These are phyloP conservation scores for Clausena lansium DNA, from an alignment of 345 rosid genomes.

Conservation along the genomic window DNA sequence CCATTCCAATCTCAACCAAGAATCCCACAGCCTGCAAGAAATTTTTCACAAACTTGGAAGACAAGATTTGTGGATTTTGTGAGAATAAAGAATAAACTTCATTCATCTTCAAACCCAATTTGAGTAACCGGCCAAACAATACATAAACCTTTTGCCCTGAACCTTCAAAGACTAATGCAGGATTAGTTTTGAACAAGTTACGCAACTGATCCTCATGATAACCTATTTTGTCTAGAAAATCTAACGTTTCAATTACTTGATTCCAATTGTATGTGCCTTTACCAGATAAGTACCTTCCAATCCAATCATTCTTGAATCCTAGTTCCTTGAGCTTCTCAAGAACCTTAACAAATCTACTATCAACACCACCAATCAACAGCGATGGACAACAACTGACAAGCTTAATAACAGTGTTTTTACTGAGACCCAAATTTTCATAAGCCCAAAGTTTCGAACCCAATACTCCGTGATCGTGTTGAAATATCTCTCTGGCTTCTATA, in stretches of 20 bases:
- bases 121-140: slow-evolving; percentile 58
- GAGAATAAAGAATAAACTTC: slow-evolving; percentile 46
- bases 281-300: slow-evolving; percentile 42
- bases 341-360: slow-evolving; percentile 46
- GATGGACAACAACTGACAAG: slow-evolving; percentile 55
- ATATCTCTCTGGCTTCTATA: slow-evolving; percentile 60
- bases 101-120: slow-evolving; percentile 52
- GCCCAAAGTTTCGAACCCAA: slow-evolving; percentile 46
- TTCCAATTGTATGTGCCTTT: slow-evolving; percentile 52
- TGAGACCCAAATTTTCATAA: slow-evolving; percentile 62
- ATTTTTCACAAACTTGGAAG: slow-evolving; percentile 43
- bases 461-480: slow-evolving; percentile 40
- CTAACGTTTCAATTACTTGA: slow-evolving; percentile 50
- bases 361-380: slow-evolving; percentile 49
- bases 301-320: slow-evolving; percentile 52
- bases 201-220: slow-evolving; percentile 49
- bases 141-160: slow-evolving; percentile 61
- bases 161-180: slow-evolving; percentile 55
- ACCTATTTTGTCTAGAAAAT: slow-evolving; percentile 63
- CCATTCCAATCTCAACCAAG: slow-evolving; percentile 57
- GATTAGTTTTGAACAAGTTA: slow-evolving; percentile 45
- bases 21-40: slow-evolving; percentile 47
- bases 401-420: slow-evolving; percentile 51
- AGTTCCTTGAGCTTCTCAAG: slow-evolving; percentile 45
- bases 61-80: slow-evolving; percentile 50